A percentile compares a stretch with the other conserved stretches of the same genome.
These are phyloP conservation scores for Xylaria polymorpha DNA, from an alignment of 2,329 filamentous ascomycete species.

Conservation along the genomic window DNA sequence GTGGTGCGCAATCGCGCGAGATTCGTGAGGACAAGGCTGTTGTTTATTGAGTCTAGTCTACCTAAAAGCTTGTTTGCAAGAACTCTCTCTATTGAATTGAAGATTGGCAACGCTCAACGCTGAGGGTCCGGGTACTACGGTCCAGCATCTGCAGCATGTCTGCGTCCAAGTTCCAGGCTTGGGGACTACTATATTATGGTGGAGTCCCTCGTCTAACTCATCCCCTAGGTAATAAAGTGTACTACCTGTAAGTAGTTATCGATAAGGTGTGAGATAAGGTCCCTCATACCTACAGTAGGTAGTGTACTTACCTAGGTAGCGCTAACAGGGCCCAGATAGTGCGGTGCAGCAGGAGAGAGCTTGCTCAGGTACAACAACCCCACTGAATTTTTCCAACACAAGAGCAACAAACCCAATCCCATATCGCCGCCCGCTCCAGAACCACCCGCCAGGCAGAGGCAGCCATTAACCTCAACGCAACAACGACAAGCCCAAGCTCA, in stretches of 20 bases:
- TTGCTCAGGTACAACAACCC: constrained; percentile 22
- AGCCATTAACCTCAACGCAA: constrained; percentile 16
- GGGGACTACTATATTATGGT: too few relatives aligned
- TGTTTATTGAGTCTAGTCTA: constrained; percentile 8
- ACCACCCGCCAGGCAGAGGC: not conserved
- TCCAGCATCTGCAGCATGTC: too few relatives aligned
- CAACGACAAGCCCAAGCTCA: not conserved
- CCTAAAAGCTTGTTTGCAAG: constrained; percentile 7
- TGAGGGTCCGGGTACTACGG: too few relatives aligned
- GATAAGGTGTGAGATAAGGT: not conserved
- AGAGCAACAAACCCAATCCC: constrained; percentile 16
- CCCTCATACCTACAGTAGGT: constrained; percentile 12
- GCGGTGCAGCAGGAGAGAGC: constrained; percentile 10
- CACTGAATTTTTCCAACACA: constrained; percentile 42
- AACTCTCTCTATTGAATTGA: constrained; percentile 1
- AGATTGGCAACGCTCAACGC: constrained; percentile 6
- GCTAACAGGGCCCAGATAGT: too few relatives aligned
- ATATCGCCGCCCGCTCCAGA: constrained; percentile 20
- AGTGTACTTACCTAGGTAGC: constrained; percentile 1
- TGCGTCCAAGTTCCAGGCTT: too few relatives aligned
- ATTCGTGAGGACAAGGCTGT: constrained; percentile 23
- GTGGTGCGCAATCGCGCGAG: constrained; percentile 18
- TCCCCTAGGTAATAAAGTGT: too few relatives aligned
- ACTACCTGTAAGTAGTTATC: not conserved
- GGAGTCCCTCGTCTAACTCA: too few relatives aligned